Percentiles rank a stretch among this genome's conserved stretches.
Conservation (phyloP, 169 alveolate species). For the Plasmodium gonderi region DNA sequence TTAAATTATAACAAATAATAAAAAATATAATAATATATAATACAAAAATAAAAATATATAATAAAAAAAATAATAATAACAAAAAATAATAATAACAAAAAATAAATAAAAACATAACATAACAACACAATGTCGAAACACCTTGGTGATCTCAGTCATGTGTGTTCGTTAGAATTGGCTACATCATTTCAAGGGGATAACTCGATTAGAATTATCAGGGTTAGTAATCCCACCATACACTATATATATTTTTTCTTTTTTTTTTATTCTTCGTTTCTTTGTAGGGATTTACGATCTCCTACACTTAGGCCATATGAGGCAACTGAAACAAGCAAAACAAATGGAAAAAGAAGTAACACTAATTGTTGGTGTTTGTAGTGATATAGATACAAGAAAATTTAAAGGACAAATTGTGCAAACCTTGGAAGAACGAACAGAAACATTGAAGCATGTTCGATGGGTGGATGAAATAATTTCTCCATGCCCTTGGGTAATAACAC, state of each 20-base stretch:
- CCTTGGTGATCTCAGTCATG: no score
- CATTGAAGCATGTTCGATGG: constrained; percentile 95
- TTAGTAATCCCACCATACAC: neutral
- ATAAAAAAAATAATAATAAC: no score
- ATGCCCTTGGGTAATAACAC: constrained; percentile 96
- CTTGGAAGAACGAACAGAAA: constrained; percentile 94
- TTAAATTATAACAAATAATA: no score
- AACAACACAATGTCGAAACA: neutral
- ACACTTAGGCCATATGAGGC: constrained; percentile 97
- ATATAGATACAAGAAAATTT: constrained; percentile 93
- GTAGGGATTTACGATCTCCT: constrained; percentile 96
- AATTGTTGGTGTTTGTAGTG: constrained; percentile 97
- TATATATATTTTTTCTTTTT: neutral
- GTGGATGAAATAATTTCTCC: constrained; percentile 98
- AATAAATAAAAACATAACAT: neutral
- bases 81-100: no score
- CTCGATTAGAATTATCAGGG: no score
- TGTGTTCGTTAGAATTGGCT: no score
- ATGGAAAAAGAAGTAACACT: constrained; percentile 92
- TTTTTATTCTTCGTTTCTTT: neutral
- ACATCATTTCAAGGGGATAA: no score
- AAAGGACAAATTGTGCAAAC: constrained; percentile 96
- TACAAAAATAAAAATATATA: no score
- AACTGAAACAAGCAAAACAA: constrained; percentile 96
- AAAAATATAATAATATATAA: no score